Evolutionary conservation across 768 basidiomycete species (phyloP), one percentile per base, ranked within the genome.

Genomic region (Cystobasidium tubakii): DNA sequence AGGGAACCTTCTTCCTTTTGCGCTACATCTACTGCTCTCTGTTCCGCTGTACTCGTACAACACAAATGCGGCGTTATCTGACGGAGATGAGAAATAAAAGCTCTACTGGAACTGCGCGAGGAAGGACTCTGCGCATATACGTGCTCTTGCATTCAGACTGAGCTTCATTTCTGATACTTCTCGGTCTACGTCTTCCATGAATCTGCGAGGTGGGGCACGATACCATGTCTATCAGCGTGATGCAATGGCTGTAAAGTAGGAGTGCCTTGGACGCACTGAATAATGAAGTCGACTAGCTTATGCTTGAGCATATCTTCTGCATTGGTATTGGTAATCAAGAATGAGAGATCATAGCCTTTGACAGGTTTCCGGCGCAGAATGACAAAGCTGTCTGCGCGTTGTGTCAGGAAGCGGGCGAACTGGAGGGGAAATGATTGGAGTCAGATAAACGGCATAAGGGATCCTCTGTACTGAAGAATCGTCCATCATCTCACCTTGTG

Each of bases 91-190:
- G 12, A 27, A n/a, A 33, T 65, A 29, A 9, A 15, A 4, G 27
- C 50, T 71, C 55, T 71, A 71, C 55, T 27, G 55, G 69, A 71
- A 71, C 69, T 71, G 69, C 15, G 69, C 10, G 3, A 75, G 60
- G 70, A 70, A 75, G 27, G 54, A 42, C 82, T 98, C 96, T 44
- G 96, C 96, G 31, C 98, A 95, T 70, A 90, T 97, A 81, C 96
- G 90, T 0, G 95, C 93, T 70, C 96, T 86, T 23, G 93, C 92
- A 79, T 98, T 99, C 75, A 98, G 84, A 78, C 89, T 92, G 17
- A 99, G 87, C 81, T 98, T 98, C 91, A 97, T 98, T 82, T 98
- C 96, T 74, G 92, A 96, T 80, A 99, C 97, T 83, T 99, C 96
- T 82, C 91, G 93, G 82, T 99, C 96, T 0, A 99, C 96, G 79